Evolutionary conservation across 2,329 filamentous ascomycete species (phyloP).

Genomic region (Xylariaceae sp.): DNA sequence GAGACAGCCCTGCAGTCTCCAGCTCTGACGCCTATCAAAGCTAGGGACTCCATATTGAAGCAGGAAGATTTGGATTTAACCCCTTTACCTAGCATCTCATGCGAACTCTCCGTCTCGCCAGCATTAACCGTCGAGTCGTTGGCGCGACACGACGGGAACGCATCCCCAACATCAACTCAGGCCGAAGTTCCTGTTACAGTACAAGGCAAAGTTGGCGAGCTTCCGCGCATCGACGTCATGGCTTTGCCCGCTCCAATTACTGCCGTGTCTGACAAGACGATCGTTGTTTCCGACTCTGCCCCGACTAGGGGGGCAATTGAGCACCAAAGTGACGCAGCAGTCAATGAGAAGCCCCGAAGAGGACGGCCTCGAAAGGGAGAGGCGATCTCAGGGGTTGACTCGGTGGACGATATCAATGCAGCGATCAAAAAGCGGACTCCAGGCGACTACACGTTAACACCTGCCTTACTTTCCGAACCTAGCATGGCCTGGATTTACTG

Average conservation of each 20-base stretch:
- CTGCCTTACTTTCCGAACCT: conserved; percentile 69
- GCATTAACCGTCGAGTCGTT: conserved; percentile 1
- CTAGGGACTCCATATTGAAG: conserved; percentile 27
- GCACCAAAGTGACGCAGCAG: not conserved
- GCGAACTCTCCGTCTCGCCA: conserved; percentile 11
- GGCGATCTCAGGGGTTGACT: conserved; percentile 21
- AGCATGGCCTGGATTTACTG: conserved; percentile 84
- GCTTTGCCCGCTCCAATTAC: conserved; percentile 8
- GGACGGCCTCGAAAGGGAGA: conserved; percentile 31
- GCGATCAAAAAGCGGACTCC: conserved; percentile 47
- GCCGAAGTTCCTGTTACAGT: conserved; percentile 2
- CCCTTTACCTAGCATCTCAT: conserved; percentile 22
- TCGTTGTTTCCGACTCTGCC: not conserved
- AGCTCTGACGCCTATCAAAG: conserved; percentile 29
- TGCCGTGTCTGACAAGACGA: conserved; percentile 5
- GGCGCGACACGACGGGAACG: not conserved
- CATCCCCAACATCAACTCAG: not conserved
- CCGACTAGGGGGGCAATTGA: conserved; percentile 1
- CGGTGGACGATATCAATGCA: conserved; percentile 23
- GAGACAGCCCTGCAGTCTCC: conserved; percentile 36
- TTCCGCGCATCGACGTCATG: conserved; percentile 5
- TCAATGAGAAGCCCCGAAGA: conserved; percentile 10
- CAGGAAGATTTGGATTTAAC: conserved; percentile 30
- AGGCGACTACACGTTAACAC: conserved; percentile 80
- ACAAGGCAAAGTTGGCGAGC: conserved; percentile 4